phyloP scores from a whole-genome alignment of 805 yeast species.

The Saccharomycopsis sp. region DNA sequence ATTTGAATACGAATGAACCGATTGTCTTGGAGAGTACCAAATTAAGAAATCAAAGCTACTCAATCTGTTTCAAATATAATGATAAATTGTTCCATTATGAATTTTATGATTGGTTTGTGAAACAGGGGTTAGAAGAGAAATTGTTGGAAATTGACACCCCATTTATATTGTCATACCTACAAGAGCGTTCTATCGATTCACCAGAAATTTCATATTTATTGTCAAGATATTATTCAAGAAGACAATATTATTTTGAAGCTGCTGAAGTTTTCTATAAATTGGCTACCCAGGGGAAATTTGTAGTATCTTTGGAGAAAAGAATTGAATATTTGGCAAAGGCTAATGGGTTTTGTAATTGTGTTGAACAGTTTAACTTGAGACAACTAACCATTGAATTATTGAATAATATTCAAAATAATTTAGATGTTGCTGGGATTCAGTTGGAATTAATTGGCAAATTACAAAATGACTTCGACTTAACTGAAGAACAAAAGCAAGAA shows the following conservation, averaged over 20 bases:
- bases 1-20: slow-evolving; percentile 28
- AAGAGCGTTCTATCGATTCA: slow-evolving; percentile 55
- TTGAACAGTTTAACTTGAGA: slow-evolving; percentile 66
- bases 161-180: slow-evolving; percentile 68
- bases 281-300: slow-evolving; percentile 69
- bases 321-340: slow-evolving; percentile 88
- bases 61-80: slow-evolving; percentile 60
- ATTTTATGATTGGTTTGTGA: slow-evolving; percentile 86
- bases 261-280: slow-evolving; percentile 71
- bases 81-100: slow-evolving; percentile 90
- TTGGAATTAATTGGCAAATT: slow-evolving; percentile 43
- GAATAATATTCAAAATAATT: slow-evolving; percentile 63
- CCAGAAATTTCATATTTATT: slow-evolving; percentile 72
- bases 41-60: slow-evolving; percentile 66
- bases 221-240: slow-evolving; percentile 84
- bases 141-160: slow-evolving; percentile 77
- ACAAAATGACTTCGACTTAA: slow-evolving; percentile 44
- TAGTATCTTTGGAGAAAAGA: slow-evolving; percentile 60
- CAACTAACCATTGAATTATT: slow-evolving; percentile 71
- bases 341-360: slow-evolving; percentile 84
- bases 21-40: slow-evolving; percentile 40
- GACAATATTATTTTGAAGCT: slow-evolving; percentile 74
- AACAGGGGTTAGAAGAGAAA: slow-evolving; percentile 69
- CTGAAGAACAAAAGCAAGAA: slow-evolving; percentile 40
- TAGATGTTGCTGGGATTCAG: slow-evolving; percentile 84